Base-by-base conservation (phyloP, 768 basidiomycete species). In the Leccinum incarnatum region DNA sequence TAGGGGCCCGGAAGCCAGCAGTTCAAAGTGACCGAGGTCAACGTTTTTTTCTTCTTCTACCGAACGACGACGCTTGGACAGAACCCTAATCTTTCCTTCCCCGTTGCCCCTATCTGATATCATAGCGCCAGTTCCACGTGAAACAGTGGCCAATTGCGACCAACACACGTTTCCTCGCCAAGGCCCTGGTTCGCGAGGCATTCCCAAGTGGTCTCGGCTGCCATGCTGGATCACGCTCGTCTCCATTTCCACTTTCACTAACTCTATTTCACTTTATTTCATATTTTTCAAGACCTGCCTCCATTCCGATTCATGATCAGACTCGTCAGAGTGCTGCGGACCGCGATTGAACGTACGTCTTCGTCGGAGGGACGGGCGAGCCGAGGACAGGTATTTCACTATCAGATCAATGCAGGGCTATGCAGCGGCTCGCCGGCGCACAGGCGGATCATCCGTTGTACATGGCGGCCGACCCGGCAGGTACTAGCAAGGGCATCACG, bases 101-200 rank as follows among this genome's bases (percentile, higher is more conserved):
- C 9, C 57, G 21, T 45, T 17, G 11, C 46, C 30, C 40, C 29
- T 49, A 14, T 30, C 29, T 30, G 29, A 30, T 30, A 30, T 23
- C 40, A 42, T 42, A 42, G n/a, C 9, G n/a, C n/a, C 40, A 42
- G 10, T 42, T 42, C 40, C 40, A 42, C n/a, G 40, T 42, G 40
- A 42, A n/a, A 42, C n/a, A 19, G n/a, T n/a, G 36, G 23, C 7
- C 15, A 42, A 42, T n/a, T 42, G 40, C 40, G 40, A 42, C 40
- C 40, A 42, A 42, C 32, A 53, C 62, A 64, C 57, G 53, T 52
- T 52, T 51, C 32, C 53, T 49, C 57, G n/a, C 34, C 34, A 2
- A 14, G 57, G 14, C 62, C 29, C 2, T 32, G 55, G 54, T 53
- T 64, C 59, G 37, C 54, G 62, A 54, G 51, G 40, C 53, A 27